Conservation (phyloP, 1,139 yeast species). For the Kazachstania sp. region DNA sequence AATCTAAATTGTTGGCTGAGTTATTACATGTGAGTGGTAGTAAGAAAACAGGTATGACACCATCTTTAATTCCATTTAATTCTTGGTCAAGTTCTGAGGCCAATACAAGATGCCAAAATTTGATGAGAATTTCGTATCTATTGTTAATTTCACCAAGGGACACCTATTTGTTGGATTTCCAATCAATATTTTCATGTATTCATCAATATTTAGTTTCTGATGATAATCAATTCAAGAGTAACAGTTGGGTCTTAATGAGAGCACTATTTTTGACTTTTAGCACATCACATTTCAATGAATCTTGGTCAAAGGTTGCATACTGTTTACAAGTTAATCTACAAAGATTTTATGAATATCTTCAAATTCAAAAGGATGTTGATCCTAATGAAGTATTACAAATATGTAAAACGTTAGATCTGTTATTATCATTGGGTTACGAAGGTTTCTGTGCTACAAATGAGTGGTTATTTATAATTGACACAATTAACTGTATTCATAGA, state of each 20-base stretch:
- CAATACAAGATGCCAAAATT: conserved; percentile 21
- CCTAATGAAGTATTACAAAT: conserved; percentile 45
- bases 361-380: conserved; percentile 35
- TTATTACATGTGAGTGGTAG: conserved; percentile 20
- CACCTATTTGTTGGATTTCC: conserved; percentile 37
- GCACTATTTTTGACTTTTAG: conserved; percentile 55
- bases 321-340: conserved; percentile 49
- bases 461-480: conserved; percentile 78
- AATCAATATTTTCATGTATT: conserved; percentile 19
- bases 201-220: conserved; percentile 23
- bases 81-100: conserved; percentile 28
- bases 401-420: conserved; percentile 69
- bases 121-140: conserved; percentile 45
- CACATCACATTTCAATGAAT: conserved; percentile 53
- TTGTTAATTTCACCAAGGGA: conserved; percentile 54
- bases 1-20: conserved; percentile 38
- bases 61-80: conserved; percentile 26
- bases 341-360: conserved; percentile 33
- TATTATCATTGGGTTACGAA: conserved; percentile 59
- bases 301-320: conserved; percentile 64
- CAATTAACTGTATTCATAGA: conserved; percentile 52
- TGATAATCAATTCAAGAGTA: conserved; percentile 17
- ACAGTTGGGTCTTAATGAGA: conserved; percentile 46
- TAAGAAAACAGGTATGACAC: conserved; percentile 24
- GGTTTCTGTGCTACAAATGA: conserved; percentile 68